Percentiles rank a stretch among this genome's conserved stretches.
These are phyloP conservation scores for Xylaria sp. DNA, from an alignment of 2,329 filamentous ascomycete genomes.

Conservation along the genomic window DNA sequence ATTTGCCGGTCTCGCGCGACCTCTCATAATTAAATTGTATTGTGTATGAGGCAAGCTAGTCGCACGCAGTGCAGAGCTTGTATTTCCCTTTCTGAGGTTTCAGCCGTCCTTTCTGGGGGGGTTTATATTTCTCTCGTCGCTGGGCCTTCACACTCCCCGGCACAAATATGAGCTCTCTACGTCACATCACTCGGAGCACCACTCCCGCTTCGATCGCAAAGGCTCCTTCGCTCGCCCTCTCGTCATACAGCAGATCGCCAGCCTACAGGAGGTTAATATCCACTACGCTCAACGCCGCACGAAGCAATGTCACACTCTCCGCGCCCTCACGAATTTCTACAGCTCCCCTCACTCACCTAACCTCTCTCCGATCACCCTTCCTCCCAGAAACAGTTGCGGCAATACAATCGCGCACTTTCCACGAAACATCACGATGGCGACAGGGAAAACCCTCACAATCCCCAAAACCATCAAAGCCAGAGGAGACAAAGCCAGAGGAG, in stretches of 20 bases:
- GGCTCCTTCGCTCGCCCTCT: conserved; percentile 54
- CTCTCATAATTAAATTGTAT: conserved; percentile 21
- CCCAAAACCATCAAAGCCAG: conserved; percentile 40
- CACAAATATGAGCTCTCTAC: conserved; percentile 58
- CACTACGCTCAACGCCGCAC: conserved; percentile 46
- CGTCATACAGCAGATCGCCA: conserved; percentile 58
- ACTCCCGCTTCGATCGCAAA: conserved; percentile 57
- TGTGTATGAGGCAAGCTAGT: conserved; percentile 20
- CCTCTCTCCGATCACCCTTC: conserved; percentile 60
- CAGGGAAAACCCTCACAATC: conserved; percentile 51
- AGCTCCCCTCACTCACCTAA: conserved; percentile 51
- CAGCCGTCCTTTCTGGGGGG: conserved; percentile 38
- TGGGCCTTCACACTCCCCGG: conserved; percentile 43
- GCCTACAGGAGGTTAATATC: conserved; percentile 61
- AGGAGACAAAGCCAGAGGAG: conserved; percentile 45
- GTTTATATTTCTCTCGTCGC: conserved; percentile 14
- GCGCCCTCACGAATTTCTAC: conserved; percentile 45
- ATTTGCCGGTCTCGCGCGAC: conserved; percentile 45
- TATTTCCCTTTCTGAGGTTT: conserved; percentile 37
- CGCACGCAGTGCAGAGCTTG: conserved; percentile 38
- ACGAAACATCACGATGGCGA: conserved; percentile 51
- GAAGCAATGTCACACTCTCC: conserved; percentile 45
- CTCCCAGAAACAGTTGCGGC: conserved; percentile 55
- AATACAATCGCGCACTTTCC: conserved; percentile 55
- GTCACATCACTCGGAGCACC: conserved; percentile 56